Evolutionary conservation across 257 asterid species (phyloP).

Genomic region (Cruciata laevipes): DNA sequence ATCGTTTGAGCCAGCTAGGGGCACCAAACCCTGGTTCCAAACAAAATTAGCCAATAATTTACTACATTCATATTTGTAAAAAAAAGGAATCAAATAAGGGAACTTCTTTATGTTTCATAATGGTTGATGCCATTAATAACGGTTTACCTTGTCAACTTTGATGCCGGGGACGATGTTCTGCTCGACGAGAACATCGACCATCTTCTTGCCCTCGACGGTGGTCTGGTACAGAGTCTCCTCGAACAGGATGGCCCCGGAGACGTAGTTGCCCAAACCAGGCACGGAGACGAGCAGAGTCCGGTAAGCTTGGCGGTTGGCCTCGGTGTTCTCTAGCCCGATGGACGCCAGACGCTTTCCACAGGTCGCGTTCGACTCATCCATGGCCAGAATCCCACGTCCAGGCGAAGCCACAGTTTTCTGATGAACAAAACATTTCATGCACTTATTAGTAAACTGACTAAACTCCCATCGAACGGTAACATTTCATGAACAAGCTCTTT

Average conservation of each 20-base stretch:
- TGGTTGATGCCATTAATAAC: too few species aligned
- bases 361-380: constrained; percentile 92
- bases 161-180: constrained; percentile 88
- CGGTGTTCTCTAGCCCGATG: constrained; percentile 88
- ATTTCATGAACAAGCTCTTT: neutral
- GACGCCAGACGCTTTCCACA: constrained; percentile 89
- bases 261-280: constrained; percentile 75
- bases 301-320: constrained; percentile 89
- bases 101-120: too few species aligned
- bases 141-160: constrained; percentile 77
- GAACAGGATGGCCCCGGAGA: constrained; percentile 87
- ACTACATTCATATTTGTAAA: too few species aligned
- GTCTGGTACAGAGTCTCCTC: constrained; percentile 93
- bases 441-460: too few species aligned
- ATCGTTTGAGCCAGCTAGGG: constrained; percentile 81
- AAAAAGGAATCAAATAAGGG: too few species aligned
- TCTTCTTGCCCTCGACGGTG: constrained; percentile 70
- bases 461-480: neutral
- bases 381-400: constrained; percentile 85
- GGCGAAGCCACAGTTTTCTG: constrained; percentile 84
- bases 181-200: constrained; percentile 69
- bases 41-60: neutral
- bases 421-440: constrained; percentile 7
- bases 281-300: constrained; percentile 72
- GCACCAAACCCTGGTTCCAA: constrained; percentile 70